Evolutionary conservation across 2,329 filamentous ascomycete genomes (phyloP).

Genomic region (Cercospora citrullina): DNA sequence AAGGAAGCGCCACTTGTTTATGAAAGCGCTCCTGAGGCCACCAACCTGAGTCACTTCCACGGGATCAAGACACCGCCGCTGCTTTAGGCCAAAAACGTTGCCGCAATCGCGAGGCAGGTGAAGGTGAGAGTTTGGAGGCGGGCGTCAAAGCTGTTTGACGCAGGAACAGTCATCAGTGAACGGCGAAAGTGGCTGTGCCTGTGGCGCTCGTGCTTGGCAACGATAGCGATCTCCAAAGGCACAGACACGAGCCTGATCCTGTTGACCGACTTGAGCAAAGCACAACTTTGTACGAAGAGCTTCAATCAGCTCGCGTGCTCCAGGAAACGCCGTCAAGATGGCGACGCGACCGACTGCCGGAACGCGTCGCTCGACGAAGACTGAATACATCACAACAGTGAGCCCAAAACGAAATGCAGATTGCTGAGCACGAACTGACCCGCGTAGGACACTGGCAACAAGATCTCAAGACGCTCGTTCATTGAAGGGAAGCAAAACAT

Average conservation of each 20-base stretch:
- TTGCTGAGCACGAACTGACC: constrained; percentile 4
- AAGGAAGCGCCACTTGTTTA: constrained; percentile 1
- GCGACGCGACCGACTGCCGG: constrained; percentile 44
- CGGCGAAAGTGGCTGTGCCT: neutral
- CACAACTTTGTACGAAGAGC: neutral
- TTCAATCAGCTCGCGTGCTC: neutral
- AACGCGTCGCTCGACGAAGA: constrained; percentile 66
- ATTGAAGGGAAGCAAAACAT: constrained; percentile 97
- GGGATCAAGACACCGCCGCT: constrained; percentile 7
- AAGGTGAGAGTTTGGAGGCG: neutral
- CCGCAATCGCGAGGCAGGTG: neutral
- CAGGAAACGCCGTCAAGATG: constrained; percentile 15
- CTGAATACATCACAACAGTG: constrained; percentile 97
- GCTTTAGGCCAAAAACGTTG: neutral
- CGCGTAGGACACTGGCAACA: constrained; percentile 89
- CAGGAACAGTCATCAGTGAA: constrained; percentile 1
- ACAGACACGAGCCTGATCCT: neutral
- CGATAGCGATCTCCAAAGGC: neutral
- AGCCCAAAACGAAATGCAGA: constrained; percentile 6
- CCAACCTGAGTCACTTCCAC: constrained; percentile 5
- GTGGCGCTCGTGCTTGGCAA: neutral
- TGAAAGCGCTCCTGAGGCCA: neutral
- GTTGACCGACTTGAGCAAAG: neutral
- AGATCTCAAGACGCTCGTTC: constrained; percentile 87
- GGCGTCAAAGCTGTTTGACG: neutral